These are phyloP conservation scores for Pisolithus sp. DNA, from an alignment of 768 basidiomycete species.

Conservation along the genomic window DNA sequence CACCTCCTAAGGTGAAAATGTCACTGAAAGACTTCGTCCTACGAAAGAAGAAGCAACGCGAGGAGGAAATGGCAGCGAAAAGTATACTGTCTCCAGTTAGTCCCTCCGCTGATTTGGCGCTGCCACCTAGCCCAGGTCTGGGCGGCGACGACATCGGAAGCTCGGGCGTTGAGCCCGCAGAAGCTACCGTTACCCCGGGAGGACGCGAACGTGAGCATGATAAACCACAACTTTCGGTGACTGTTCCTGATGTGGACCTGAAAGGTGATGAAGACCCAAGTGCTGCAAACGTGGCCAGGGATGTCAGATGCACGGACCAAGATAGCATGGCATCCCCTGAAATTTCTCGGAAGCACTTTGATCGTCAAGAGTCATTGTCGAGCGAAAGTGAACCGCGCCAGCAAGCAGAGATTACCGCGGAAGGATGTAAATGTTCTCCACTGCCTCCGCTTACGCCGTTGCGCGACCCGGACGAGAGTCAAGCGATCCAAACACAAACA, in stretches of 20 bases:
- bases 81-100: slow-evolving; percentile 16
- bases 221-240: no score
- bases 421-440: background rate
- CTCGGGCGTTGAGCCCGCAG: background rate
- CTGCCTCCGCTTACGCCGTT: background rate
- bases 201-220: background rate
- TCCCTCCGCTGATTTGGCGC: slow-evolving; percentile 5
- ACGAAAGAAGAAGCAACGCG: slow-evolving; percentile 47
- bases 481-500: slow-evolving; percentile 6
- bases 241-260: no score
- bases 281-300: no score
- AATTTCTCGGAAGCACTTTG: no score
- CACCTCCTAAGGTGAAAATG: slow-evolving; percentile 47
- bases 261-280: no score
- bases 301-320: no score
- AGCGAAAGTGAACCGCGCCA: no score
- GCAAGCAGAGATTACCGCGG: background rate
- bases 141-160: slow-evolving; percentile 8
- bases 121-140: slow-evolving; percentile 21
- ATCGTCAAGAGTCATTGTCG: background rate
- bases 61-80: slow-evolving; percentile 36
- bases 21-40: slow-evolving; percentile 53
- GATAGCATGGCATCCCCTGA: no score
- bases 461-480: slow-evolving; percentile 1
- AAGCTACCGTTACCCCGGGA: background rate